These are phyloP conservation scores for Pilaira anomala DNA, from an alignment of 192 early-diverging fungal genomes.

Conservation along the genomic window DNA sequence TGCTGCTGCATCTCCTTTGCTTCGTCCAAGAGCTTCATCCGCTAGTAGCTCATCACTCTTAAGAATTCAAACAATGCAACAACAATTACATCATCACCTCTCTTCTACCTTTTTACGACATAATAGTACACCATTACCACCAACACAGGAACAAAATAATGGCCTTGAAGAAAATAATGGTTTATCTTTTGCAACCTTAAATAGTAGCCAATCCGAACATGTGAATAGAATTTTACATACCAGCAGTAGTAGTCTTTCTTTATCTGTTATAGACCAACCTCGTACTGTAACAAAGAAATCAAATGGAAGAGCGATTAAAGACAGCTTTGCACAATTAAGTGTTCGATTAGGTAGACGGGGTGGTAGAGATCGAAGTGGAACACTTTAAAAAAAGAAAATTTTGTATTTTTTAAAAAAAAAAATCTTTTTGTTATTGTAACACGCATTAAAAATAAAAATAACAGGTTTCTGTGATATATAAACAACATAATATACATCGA, in stretches of 20 bases:
- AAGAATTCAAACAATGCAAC: background rate
- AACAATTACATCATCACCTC: background rate
- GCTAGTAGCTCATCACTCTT: background rate
- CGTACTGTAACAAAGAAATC: background rate
- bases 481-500: too few relatives aligned
- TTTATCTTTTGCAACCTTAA: slow-evolving; percentile 1
- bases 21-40: background rate
- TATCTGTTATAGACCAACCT: background rate
- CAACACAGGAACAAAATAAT: background rate
- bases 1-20: background rate
- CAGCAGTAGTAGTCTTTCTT: too few relatives aligned
- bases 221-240: background rate
- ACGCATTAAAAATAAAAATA: too few relatives aligned
- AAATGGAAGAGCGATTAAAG: slow-evolving; percentile 4
- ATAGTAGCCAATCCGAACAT: background rate
- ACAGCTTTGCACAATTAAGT: slow-evolving; percentile 2
- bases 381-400: background rate
- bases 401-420: background rate
- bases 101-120: too few relatives aligned
- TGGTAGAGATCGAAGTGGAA: slow-evolving; percentile 11
- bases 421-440: too few relatives aligned
- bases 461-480: too few relatives aligned
- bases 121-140: background rate
- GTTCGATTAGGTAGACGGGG: background rate
- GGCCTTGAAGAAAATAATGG: background rate